Evolutionary conservation across 768 basidiomycete genomes (phyloP).

Genomic region (Boletus tomentosulus): DNA sequence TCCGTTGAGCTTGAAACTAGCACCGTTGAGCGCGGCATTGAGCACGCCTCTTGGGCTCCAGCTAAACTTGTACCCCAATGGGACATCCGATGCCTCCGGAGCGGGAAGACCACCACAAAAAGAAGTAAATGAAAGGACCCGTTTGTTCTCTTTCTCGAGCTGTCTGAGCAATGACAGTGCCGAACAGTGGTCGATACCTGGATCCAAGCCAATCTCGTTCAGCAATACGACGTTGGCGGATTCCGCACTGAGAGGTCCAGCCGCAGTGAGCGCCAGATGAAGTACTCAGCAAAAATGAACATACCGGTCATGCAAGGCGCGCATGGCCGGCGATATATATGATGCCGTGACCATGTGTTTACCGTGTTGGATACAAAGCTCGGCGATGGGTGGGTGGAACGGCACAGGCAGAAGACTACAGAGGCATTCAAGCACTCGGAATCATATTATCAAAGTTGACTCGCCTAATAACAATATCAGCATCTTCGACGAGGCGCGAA

Average conservation of each 20-base stretch:
- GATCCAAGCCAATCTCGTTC: conserved; percentile 89
- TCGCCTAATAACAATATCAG: conserved; percentile 85
- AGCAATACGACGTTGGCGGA: conserved; percentile 66
- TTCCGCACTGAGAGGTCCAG: conserved; percentile 45
- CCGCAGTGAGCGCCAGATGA: not conserved
- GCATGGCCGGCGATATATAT: conserved; percentile 81
- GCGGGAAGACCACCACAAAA: conserved; percentile 93
- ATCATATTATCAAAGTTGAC: conserved; percentile 11
- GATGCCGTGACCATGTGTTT: conserved; percentile 90
- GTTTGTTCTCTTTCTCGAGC: conserved; percentile 48
- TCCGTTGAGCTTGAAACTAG: conserved; percentile 56
- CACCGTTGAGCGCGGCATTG: conserved; percentile 70
- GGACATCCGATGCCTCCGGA: conserved; percentile 54
- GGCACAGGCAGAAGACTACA: conserved; percentile 73
- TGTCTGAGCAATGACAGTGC: conserved; percentile 66
- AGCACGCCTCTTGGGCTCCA: conserved; percentile 91
- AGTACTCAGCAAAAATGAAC: conserved; percentile 14
- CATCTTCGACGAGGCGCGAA: conserved; percentile 47
- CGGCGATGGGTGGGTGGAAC: conserved; percentile 68
- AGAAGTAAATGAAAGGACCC: conserved; percentile 70
- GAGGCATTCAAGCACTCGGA: not conserved
- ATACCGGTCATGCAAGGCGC: conserved; percentile 55
- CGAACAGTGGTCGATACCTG: conserved; percentile 86
- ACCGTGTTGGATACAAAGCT: conserved; percentile 60
- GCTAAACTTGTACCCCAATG: conserved; percentile 88